Base-by-base conservation (phyloP, 352 stramenopile genomes). In the Globisporangium cystogenes region DNA sequence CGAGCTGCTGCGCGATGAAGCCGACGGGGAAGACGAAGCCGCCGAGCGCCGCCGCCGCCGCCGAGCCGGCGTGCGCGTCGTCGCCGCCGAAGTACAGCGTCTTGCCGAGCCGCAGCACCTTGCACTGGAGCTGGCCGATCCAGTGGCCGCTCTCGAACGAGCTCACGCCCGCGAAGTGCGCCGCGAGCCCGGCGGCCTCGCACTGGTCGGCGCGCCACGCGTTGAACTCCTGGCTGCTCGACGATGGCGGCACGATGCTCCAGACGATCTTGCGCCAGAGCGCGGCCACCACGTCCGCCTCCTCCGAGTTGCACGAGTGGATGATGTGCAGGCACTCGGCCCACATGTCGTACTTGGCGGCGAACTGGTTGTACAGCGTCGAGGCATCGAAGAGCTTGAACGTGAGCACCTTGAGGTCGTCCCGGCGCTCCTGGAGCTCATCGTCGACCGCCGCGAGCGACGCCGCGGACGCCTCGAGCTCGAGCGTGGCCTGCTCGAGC, bases 341-440 rank as follows among this genome's bases (percentile, higher is more conserved):
- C 84, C 84, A 95, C 74, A 95, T 86, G 46, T 89, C 68, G 60
- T 92, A 90, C 68, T 93, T 93, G 21, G 73, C 79, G 0, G 84
- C 82, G 51, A 90, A 95, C 41, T 82, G 74, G 53, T 95, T 95
- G 74, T 95, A 95, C 42, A 95, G 51, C 11, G 80, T 83, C 20
- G 84, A 87, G 10, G 83, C 82, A 29, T 90, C 81, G 27, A 90
- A 81, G 37, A 90, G 72, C 56, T 88, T 89, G 50, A 75, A 90
- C 6, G 75, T 88, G 3, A 95, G 65, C 6, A 86, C 49, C 51
- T 82, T 70, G 35, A 91, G 51, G 54, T 89, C 78, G n/a, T 68
- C 59, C 33, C 81, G 74, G 10, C 72, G 78, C 37, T 81, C 60
- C 4, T 58, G 53, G 0, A 90, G 53, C 41, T 89, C 62, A 10